Evolutionary conservation across 805 yeast species (phyloP).

Genomic region (Phaffomyces thermotolerans): DNA sequence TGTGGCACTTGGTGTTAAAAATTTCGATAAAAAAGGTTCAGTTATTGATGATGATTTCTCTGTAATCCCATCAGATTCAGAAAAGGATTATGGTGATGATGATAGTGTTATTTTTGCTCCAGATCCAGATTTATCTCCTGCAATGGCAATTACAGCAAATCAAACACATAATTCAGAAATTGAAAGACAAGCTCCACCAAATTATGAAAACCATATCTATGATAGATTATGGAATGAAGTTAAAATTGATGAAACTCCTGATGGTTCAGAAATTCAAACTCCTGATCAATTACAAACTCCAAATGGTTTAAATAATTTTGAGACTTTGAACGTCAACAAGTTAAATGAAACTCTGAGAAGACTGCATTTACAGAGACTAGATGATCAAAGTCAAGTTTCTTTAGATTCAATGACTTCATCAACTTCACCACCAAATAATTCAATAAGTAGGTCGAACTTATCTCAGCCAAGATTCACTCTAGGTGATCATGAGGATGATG

Average conservation of each 20-base stretch:
- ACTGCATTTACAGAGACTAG: conserved; percentile 42
- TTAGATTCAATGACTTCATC: conserved; percentile 16
- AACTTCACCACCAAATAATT: not conserved
- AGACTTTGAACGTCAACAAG: conserved; percentile 24
- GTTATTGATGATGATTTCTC: conserved; percentile 19
- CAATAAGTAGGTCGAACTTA: not conserved
- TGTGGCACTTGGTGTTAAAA: conserved; percentile 56
- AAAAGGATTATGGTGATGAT: conserved; percentile 21
- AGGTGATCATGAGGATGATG: conserved; percentile 15
- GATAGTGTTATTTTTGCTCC: conserved; percentile 35
- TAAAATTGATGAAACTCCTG: conserved; percentile 26
- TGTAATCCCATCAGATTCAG: conserved; percentile 23
- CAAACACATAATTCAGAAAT: conserved; percentile 27
- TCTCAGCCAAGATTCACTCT: conserved; percentile 6
- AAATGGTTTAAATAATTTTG: conserved; percentile 3
- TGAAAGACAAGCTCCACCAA: conserved; percentile 71
- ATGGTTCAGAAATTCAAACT: conserved; percentile 24
- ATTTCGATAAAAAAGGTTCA: conserved; percentile 19
- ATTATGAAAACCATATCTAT: conserved; percentile 72
- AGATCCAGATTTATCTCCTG: conserved; percentile 25
- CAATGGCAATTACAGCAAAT: conserved; percentile 12
- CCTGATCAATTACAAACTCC: conserved; percentile 23
- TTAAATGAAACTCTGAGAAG: conserved; percentile 47
- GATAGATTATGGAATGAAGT: conserved; percentile 73
- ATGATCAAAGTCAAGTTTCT: conserved; percentile 28